Percentiles rank a stretch among this genome's conserved stretches.
Evolutionary conservation across 108 stramenopile genomes (phyloP).

Genomic region (Phaeodactylum tricornutum): DNA sequence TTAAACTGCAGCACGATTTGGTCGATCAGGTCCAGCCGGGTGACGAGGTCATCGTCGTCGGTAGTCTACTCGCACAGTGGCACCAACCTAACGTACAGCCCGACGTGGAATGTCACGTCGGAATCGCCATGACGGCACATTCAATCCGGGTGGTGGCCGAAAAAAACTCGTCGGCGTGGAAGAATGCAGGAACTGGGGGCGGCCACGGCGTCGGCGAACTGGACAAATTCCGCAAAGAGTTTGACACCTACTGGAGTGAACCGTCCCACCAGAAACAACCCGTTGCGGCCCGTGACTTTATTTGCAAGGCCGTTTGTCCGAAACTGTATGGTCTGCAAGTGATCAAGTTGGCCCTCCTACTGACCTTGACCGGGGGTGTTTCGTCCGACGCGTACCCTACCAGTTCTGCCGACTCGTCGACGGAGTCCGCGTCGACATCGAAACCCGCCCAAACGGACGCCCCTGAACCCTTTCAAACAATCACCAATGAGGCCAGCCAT

Average conservation of each 20-base stretch:
- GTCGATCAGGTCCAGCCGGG: conserved; percentile 92
- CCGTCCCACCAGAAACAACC: conserved; percentile 44
- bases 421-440: conserved; percentile 1
- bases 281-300: conserved; percentile 84
- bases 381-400: conserved; percentile 9
- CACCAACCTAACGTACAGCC: conserved; percentile 25
- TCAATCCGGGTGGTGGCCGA: conserved; percentile 60
- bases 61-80: conserved; percentile 86
- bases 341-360: conserved; percentile 89
- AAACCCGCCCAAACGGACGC: background rate
- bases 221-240: conserved; percentile 58
- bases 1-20: conserved; percentile 89
- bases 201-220: conserved; percentile 15
- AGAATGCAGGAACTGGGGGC: background rate
- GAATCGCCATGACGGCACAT: conserved; percentile 84
- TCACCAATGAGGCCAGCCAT: background rate
- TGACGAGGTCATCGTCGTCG: conserved; percentile 96
- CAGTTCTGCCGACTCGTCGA: background rate
- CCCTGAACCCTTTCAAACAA: background rate
- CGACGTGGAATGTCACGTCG: conserved; percentile 72
- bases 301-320: conserved; percentile 89
- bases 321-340: conserved; percentile 90
- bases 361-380: conserved; percentile 91
- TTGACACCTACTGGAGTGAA: conserved; percentile 87
- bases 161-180: conserved; percentile 28